Evolutionary conservation across 352 stramenopile species (phyloP).

Genomic region (Pythium chondricola): DNA sequence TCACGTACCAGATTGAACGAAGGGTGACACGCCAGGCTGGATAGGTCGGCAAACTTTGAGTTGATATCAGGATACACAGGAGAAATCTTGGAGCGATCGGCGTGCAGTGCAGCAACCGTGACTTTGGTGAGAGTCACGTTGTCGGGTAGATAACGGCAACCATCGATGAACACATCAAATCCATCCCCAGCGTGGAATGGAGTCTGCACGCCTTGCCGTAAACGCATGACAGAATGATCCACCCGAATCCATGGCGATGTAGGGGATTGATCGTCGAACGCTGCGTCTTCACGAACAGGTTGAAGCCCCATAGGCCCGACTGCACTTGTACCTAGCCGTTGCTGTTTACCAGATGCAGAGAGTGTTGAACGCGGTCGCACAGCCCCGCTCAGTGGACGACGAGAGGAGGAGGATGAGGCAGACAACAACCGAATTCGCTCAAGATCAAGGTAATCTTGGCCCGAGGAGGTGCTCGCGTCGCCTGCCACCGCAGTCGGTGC

Average conservation of each 20-base stretch:
- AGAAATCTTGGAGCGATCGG: conserved; percentile 33
- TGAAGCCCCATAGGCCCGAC: neutral
- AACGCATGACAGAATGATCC: conserved; percentile 29
- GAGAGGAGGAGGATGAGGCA: conserved; percentile 10
- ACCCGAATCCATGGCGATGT: conserved; percentile 23
- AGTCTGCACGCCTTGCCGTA: conserved; percentile 10
- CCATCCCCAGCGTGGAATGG: conserved; percentile 58
- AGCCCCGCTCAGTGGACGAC: conserved; percentile 3
- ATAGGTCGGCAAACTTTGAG: too few relatives aligned
- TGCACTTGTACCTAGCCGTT: too few relatives aligned
- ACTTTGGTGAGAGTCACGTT: conserved; percentile 64
- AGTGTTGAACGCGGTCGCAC: conserved; percentile 14
- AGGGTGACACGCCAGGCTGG: too few relatives aligned
- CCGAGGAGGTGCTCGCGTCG: too few relatives aligned
- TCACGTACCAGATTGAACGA: too few relatives aligned
- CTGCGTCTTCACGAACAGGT: conserved; percentile 1
- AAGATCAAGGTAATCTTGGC: conserved; percentile 19
- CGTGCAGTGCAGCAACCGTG: conserved; percentile 50
- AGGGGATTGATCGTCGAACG: conserved; percentile 1
- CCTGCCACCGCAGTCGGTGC: too few relatives aligned
- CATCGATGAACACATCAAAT: conserved; percentile 80
- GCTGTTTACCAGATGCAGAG: too few relatives aligned
- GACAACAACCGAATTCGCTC: conserved; percentile 22
- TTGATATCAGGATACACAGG: conserved; percentile 7
- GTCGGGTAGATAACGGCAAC: conserved; percentile 65